Evolutionary conservation across 371 early-diverging fungal species (phyloP).

Genomic region (Circinella minor): DNA sequence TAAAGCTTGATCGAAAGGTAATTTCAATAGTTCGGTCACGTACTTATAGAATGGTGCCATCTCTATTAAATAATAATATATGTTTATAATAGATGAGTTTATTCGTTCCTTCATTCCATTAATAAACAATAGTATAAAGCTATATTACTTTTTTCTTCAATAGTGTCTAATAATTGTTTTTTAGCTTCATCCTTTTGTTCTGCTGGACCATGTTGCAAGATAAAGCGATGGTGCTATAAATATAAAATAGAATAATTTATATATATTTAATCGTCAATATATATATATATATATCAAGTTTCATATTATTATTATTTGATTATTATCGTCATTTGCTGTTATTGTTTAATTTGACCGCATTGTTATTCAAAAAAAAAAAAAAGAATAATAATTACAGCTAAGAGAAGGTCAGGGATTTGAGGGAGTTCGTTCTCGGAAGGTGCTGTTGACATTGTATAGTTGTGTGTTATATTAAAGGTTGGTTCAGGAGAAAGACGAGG

Average conservation of each 20-base stretch:
- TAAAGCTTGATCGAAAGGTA: slow-evolving; percentile 59
- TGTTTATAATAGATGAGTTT: neutral
- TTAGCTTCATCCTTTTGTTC: slow-evolving; percentile 66
- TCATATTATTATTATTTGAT: no score
- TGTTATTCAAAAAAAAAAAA: no score
- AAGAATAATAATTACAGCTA: slow-evolving; percentile 38
- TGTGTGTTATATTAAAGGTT: neutral
- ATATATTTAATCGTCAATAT: neutral
- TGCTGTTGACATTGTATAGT: slow-evolving; percentile 1
- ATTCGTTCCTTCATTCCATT: neutral
- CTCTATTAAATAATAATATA: slow-evolving; percentile 46
- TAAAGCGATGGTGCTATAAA: slow-evolving; percentile 73
- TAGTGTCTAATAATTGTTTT: slow-evolving; percentile 59
- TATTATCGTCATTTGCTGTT: no score
- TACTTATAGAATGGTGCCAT: slow-evolving; percentile 86
- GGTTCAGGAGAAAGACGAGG: neutral
- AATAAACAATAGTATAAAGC: neutral
- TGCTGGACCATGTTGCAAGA: slow-evolving; percentile 69
- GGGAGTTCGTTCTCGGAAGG: slow-evolving; percentile 60
- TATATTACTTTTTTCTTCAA: slow-evolving; percentile 75
- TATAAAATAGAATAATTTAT: neutral
- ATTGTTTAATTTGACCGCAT: no score
- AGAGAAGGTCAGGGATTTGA: slow-evolving; percentile 81
- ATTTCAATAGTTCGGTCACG: slow-evolving; percentile 67
- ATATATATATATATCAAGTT: no score